phyloP scores from a whole-genome alignment of 2,329 filamentous ascomycete genomes.

The Aphanocladium album region DNA sequence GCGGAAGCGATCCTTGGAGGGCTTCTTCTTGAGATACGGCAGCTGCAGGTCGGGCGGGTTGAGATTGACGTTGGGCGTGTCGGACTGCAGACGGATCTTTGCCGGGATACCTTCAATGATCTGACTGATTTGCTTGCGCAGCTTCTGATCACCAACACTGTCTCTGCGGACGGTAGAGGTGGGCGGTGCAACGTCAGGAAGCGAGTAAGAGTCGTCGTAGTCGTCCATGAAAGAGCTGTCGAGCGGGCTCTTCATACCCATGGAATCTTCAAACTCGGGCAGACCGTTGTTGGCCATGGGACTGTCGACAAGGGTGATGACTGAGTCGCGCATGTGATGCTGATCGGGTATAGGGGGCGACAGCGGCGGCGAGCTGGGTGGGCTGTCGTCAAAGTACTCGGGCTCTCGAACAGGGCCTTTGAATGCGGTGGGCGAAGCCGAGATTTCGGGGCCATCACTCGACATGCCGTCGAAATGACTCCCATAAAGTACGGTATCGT shows the following conservation, averaged over 20 bases:
- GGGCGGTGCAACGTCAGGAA: constrained; percentile 24
- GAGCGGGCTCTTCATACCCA: constrained; percentile 35
- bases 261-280: constrained; percentile 35
- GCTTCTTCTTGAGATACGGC: constrained; percentile 40
- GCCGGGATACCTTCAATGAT: constrained; percentile 74
- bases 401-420: constrained; percentile 27
- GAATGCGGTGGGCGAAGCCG: constrained; percentile 35
- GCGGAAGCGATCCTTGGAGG: constrained; percentile 38
- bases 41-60: constrained; percentile 55
- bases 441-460: constrained; percentile 40
- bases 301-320: constrained; percentile 40
- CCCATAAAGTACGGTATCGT: constrained; percentile 36
- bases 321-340: constrained; percentile 21
- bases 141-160: constrained; percentile 55
- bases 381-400: constrained; percentile 36
- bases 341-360: constrained; percentile 12
- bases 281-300: constrained; percentile 37
- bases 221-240: constrained; percentile 44
- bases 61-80: constrained; percentile 45
- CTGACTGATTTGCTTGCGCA: constrained; percentile 75
- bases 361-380: constrained; percentile 45
- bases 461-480: constrained; percentile 36
- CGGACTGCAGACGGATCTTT: constrained; percentile 67
- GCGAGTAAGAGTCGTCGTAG: constrained; percentile 36
- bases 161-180: constrained; percentile 23